Conservation (phyloP, 164 flowering plant genomes). For the Berberis thunbergii region DNA sequence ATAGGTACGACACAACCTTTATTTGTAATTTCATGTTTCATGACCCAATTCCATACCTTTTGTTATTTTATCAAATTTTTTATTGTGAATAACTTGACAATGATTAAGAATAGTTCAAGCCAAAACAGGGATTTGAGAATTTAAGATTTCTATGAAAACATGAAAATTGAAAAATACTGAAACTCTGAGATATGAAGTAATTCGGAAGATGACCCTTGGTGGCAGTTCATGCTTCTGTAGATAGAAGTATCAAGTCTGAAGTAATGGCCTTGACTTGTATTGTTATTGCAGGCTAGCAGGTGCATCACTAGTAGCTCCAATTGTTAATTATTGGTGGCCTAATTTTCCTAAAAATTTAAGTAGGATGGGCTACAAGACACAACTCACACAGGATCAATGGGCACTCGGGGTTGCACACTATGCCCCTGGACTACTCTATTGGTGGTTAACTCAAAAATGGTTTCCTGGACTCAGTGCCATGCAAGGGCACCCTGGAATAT, state of each 20-base stretch:
- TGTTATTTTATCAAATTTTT: no score
- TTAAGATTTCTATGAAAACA: no score
- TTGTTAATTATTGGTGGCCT: slow-evolving; percentile 43
- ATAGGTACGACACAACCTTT: slow-evolving; percentile 19
- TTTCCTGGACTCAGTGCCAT: slow-evolving; percentile 22
- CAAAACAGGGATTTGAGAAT: no score
- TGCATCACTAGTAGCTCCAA: slow-evolving; percentile 29
- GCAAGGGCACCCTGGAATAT: slow-evolving; percentile 13
- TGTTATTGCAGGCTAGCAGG: slow-evolving; percentile 37
- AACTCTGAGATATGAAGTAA: no score
- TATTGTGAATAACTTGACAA: no score
- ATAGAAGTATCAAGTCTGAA: neutral
- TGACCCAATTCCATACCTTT: no score
- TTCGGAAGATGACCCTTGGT: neutral
- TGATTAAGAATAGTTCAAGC: no score
- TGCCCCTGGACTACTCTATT: slow-evolving; percentile 23
- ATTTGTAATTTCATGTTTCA: neutral
- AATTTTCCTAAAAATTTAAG: slow-evolving; percentile 22
- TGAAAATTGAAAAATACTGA: no score
- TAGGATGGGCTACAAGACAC: slow-evolving; percentile 9
- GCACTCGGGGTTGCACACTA: slow-evolving; percentile 22
- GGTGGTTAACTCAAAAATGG: slow-evolving; percentile 41
- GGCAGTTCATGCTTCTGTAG: neutral
- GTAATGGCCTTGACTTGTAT: neutral
- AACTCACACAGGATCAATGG: slow-evolving; percentile 22